Evolutionary conservation across 139 green algal genomes (phyloP), one percentile per base, ranked within the genome.

Genomic region (Diplosphaera chodatii): DNA sequence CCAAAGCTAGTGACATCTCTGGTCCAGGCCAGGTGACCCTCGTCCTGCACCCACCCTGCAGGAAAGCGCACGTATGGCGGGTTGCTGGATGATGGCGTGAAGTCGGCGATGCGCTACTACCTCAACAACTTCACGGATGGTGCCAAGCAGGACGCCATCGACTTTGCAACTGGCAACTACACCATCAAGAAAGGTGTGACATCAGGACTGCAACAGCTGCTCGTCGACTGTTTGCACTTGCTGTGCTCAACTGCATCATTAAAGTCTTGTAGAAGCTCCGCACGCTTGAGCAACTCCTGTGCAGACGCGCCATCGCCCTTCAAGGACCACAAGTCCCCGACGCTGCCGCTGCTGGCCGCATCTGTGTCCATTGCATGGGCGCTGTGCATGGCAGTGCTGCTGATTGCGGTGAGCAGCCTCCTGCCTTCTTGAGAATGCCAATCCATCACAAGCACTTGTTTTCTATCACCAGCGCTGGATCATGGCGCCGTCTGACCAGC

Each of bases 121-220:
- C 74, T 97, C 18, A 97, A 97, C 85, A 97, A 96, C 83, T 97
- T 94, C 77, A 69, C 71, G 70, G 91, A 96, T 65, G 91, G 91
- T 15, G 55, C 66, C 55, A 97, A 94, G 86, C 91, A 96, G 82
- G 91, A 96, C 73, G 88, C 91, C 0, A 28, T 95, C 25, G 91
- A 96, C 78, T 75, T 95, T 18, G 32, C 94, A 6, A 88, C 81
- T 3, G 91, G 91, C 71, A 69, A 63, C 31, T 90, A 83, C 68
- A n/a, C 10, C 13, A 34, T 78, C 41, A 62, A 20, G 27, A 70
- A 70, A 55, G 56, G 70, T 74, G 15, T 59, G 30, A 25, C 66
- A 15, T 22, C 33, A 33, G 5, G 23, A 59, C 16, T n/a, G n/a
- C n/a, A n/a, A n/a, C n/a, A n/a, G n/a, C n/a, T n/a, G n/a, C n/a